These are phyloP conservation scores for Penicillium sp. DNA, from an alignment of 2,329 filamentous ascomycete species.

Conservation along the genomic window DNA sequence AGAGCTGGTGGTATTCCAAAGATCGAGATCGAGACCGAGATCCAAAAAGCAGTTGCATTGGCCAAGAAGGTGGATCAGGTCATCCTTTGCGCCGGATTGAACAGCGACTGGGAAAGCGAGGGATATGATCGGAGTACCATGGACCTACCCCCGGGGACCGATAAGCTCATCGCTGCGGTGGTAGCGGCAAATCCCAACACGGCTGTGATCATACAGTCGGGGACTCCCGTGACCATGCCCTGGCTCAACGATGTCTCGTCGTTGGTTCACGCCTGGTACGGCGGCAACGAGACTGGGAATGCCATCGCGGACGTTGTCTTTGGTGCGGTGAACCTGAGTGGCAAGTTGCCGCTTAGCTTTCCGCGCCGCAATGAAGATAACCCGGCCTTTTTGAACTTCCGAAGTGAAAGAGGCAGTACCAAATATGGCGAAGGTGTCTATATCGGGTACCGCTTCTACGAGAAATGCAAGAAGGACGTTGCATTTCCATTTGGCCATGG, in stretches of 20 bases:
- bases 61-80: conserved; percentile 71
- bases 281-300: conserved; percentile 72
- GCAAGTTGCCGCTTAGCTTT: conserved; percentile 68
- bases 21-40: not conserved
- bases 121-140: conserved; percentile 7
- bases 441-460: conserved; percentile 45
- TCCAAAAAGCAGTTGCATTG: conserved; percentile 58
- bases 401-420: conserved; percentile 50
- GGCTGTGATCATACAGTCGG: conserved; percentile 67
- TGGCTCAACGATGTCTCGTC: conserved; percentile 42
- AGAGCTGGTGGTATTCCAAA: not conserved
- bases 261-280: conserved; percentile 71
- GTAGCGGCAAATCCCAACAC: conserved; percentile 62
- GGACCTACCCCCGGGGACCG: conserved; percentile 35
- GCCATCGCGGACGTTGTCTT: conserved; percentile 69
- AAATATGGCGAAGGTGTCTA: conserved; percentile 62
- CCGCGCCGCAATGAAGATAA: conserved; percentile 61
- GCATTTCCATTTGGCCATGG: not conserved
- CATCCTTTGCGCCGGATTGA: conserved; percentile 65
- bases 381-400: conserved; percentile 67
- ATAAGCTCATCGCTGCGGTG: conserved; percentile 58
- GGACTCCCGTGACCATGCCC: conserved; percentile 56
- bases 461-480: not conserved
- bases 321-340: conserved; percentile 65
- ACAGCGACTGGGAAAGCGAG: conserved; percentile 17